These are phyloP conservation scores for Zalerion maritima DNA, from an alignment of 495 filamentous ascomycete species.

Conservation along the genomic window DNA sequence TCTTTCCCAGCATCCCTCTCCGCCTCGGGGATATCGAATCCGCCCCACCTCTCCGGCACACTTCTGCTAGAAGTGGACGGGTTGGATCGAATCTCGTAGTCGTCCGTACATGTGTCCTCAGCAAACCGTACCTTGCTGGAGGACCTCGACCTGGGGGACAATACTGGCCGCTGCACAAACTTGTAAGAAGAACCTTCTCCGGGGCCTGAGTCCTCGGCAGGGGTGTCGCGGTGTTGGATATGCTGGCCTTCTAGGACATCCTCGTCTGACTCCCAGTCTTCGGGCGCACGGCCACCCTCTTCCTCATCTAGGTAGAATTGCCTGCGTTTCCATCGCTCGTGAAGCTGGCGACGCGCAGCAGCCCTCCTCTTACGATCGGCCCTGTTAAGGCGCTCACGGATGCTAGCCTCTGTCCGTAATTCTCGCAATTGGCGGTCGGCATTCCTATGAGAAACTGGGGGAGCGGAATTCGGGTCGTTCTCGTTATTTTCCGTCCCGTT, in stretches of 20 bases:
- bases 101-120: slow-evolving; percentile 56
- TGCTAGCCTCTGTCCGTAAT: neutral
- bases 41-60: slow-evolving; percentile 72
- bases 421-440: neutral
- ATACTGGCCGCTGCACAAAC: slow-evolving; percentile 26
- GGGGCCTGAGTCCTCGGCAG: slow-evolving; percentile 21
- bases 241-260: too few relatives aligned
- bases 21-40: slow-evolving; percentile 64
- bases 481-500: too few relatives aligned
- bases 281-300: slow-evolving; percentile 49
- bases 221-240: slow-evolving; percentile 15
- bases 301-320: slow-evolving; percentile 73
- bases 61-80: slow-evolving; percentile 67
- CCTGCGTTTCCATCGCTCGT: slow-evolving; percentile 58
- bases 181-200: slow-evolving; percentile 23
- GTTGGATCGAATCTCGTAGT: slow-evolving; percentile 62
- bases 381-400: slow-evolving; percentile 3
- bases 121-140: slow-evolving; percentile 76
- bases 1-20: slow-evolving; percentile 77
- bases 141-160: slow-evolving; percentile 58
- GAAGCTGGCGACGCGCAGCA: slow-evolving; percentile 36
- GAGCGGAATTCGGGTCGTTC: too few relatives aligned
- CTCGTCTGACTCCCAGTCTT: slow-evolving; percentile 50
- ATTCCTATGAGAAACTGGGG: too few relatives aligned
- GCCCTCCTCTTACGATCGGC: slow-evolving; percentile 12